Percentiles rank a stretch among this genome's conserved stretches.
Conservation (phyloP, 1,284 basidiomycete genomes). For the Schizopora paradoxa region DNA sequence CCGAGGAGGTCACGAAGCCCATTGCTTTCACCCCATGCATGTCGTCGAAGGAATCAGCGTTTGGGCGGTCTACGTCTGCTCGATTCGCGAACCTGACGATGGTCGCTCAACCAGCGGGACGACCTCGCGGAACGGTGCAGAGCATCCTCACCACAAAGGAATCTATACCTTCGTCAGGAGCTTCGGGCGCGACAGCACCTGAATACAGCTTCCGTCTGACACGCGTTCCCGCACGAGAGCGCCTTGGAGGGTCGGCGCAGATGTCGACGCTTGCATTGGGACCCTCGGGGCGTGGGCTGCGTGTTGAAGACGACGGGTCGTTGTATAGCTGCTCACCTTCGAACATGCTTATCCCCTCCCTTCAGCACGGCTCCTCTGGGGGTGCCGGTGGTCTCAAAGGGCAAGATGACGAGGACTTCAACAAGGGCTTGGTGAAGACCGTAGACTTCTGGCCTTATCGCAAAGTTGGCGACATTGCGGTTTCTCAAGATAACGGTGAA, state of each 20-base stretch:
- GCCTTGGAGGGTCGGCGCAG: too few species aligned
- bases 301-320: constrained; percentile 6
- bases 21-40: constrained; percentile 10
- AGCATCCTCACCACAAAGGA: constrained; percentile 5
- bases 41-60: not conserved
- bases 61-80: not conserved
- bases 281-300: constrained; percentile 11
- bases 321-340: constrained; percentile 10
- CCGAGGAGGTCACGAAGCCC: constrained; percentile 8
- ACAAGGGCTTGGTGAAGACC: constrained; percentile 2
- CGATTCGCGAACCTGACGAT: constrained; percentile 7
- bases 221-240: constrained; percentile 11
- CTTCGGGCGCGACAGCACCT: not conserved
- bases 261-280: constrained; percentile 7
- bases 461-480: constrained; percentile 2
- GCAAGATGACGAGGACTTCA: not conserved
- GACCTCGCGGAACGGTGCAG: constrained; percentile 11
- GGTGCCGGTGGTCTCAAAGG: not conserved
- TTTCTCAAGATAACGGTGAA: not conserved
- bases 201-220: constrained; percentile 7
- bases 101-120: constrained; percentile 6
- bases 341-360: constrained; percentile 8
- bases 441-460: constrained; percentile 13
- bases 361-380: not conserved
- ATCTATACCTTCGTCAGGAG: too few species aligned